phyloP scores from a whole-genome alignment of 2,329 filamentous ascomycete species.

The Botryotinia calthae region DNA sequence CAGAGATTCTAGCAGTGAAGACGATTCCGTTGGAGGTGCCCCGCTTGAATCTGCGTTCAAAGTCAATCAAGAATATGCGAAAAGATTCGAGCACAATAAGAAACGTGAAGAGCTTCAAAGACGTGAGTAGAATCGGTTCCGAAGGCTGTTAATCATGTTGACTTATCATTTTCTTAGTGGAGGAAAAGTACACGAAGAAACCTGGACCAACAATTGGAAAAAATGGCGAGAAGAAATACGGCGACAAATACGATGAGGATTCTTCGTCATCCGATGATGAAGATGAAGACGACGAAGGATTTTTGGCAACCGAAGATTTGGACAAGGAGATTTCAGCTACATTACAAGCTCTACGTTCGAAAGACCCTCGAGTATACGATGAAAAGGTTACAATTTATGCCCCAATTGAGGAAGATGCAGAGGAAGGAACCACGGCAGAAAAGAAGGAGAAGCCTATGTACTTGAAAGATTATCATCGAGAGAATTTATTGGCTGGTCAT shows the following conservation, averaged over 20 bases:
- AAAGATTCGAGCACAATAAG: conserved; percentile 93
- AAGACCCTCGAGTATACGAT: conserved; percentile 91
- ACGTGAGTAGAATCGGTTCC: conserved; percentile 46
- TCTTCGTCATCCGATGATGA: conserved; percentile 71
- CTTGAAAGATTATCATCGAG: conserved; percentile 85
- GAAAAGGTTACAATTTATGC: conserved; percentile 74
- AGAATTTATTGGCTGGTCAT: conserved; percentile 77
- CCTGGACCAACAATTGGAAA: conserved; percentile 43
- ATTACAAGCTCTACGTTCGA: conserved; percentile 80
- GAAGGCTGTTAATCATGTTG: conserved; percentile 29
- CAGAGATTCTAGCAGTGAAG: conserved; percentile 40
- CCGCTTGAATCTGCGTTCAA: conserved; percentile 55
- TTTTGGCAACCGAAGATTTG: conserved; percentile 78
- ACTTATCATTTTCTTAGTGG: conserved; percentile 54
- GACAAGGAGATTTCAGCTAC: conserved; percentile 87
- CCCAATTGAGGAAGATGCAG: conserved; percentile 54
- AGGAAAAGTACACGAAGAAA: conserved; percentile 72
- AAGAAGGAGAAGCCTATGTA: conserved; percentile 82
- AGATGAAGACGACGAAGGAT: conserved; percentile 85
- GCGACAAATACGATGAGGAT: conserved; percentile 48
- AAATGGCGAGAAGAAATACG: conserved; percentile 38
- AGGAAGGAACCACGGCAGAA: conserved; percentile 40
- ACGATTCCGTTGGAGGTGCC: conserved; percentile 40
- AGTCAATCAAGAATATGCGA: conserved; percentile 88
- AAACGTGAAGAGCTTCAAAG: conserved; percentile 83